Evolutionary conservation across 2,329 filamentous ascomycete species (phyloP).

Genomic region (Nothophaeocryptopus gaeumannii): DNA sequence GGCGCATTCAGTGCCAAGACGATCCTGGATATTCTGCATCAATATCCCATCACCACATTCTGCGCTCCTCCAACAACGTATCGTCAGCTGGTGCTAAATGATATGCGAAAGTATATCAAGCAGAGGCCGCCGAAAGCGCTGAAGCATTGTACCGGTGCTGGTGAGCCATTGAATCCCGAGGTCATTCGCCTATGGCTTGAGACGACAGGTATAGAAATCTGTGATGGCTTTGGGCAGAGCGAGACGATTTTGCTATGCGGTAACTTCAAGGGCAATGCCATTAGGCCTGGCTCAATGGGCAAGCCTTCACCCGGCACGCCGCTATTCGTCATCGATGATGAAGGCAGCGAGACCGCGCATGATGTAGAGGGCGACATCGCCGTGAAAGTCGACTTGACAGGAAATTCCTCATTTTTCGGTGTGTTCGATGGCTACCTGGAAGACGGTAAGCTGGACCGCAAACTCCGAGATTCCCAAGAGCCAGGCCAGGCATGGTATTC

Average conservation of each 20-base stretch:
- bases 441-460: constrained; percentile 26
- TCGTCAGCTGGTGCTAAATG: constrained; percentile 39
- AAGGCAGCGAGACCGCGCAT: constrained; percentile 30
- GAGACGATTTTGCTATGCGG: constrained; percentile 42
- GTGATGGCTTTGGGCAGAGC: constrained; percentile 43
- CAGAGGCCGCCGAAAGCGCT: constrained; percentile 31
- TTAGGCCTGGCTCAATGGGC: constrained; percentile 42
- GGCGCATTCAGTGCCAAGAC: constrained; percentile 34
- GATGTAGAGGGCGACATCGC: constrained; percentile 42
- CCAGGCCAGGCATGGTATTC: constrained; percentile 31
- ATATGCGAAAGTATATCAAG: constrained; percentile 31
- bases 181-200: constrained; percentile 39
- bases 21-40: constrained; percentile 36
- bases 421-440: constrained; percentile 32
- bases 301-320: constrained; percentile 40
- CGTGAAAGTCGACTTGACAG: constrained; percentile 23
- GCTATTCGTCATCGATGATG: constrained; percentile 34
- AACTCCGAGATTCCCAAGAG: constrained; percentile 11
- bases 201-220: constrained; percentile 38
- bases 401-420: constrained; percentile 26
- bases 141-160: constrained; percentile 39
- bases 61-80: constrained; percentile 44
- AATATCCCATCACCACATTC: constrained; percentile 42
- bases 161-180: constrained; percentile 42
- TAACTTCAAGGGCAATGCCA: constrained; percentile 36